Evolutionary conservation across 2,329 filamentous ascomycete species (phyloP), one percentile per base, ranked within the genome.

Genomic region (Phaeosphaeriaceae sp.): DNA sequence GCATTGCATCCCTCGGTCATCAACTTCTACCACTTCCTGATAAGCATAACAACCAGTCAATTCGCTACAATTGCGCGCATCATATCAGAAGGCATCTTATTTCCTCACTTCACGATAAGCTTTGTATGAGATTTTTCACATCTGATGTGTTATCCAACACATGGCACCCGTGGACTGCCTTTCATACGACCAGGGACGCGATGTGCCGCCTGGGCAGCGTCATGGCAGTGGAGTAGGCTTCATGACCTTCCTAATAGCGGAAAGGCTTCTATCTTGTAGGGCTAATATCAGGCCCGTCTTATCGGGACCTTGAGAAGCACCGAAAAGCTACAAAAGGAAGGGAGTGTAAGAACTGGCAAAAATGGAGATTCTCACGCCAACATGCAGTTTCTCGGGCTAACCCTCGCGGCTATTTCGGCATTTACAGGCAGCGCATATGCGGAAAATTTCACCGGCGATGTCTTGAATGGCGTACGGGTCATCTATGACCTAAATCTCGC

Each of bases 401-500:
- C 60, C 37, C 36, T 54, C 35, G 64, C 56, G 15, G 49, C 55
- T 16, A 43, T 54, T 18, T 59, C 58, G n/a, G 44, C 56, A 12
- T 45, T 66, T 21, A 56, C 58, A 9, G 34, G 55, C 44, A 54
- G 47, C 48, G 55, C 46, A 12, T 45, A 42, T 29, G 66, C 66
- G 13, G 57, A 50, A 12, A 70, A 68, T 42, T 61, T 66, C 42
- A 70, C 67, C 2, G 67, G 68, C 46, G 68, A 70, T 56, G 57
- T 70, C 8, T 47, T 71, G 33, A 68, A 71, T 17, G 66, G 67
- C 4, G 58, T 69, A 4, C 64, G 62, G 1, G 66, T 70, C 18
- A 70, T 71, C 15, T 63, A 65, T 16, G 59, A 61, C 38, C 55
- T 75, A n/a, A 64, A 74, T 35, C 60, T 75, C 29, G 61, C 63